Percentiles rank a stretch among this genome's conserved stretches.
Evolutionary conservation across 2,329 filamentous ascomycete genomes (phyloP).

Genomic region (Colletotrichum liriopes): DNA sequence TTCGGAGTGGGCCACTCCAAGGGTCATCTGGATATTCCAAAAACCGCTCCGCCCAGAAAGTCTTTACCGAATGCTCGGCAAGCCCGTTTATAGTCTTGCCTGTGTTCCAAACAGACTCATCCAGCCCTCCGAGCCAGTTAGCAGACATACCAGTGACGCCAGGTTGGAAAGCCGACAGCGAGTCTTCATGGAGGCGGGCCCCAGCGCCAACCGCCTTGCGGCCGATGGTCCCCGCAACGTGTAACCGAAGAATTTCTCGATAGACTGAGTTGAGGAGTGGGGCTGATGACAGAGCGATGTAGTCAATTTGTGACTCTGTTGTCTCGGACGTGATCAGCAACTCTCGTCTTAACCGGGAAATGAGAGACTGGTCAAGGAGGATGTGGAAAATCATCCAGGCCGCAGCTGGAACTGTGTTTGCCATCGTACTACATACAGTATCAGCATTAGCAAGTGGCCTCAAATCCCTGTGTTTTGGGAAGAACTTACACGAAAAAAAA

Average conservation of each 20-base stretch:
- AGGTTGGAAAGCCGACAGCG: background rate
- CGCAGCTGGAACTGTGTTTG: constrained; percentile 31
- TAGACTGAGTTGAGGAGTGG: constrained; percentile 38
- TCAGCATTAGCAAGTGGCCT: background rate
- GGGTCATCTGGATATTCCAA: constrained; percentile 42
- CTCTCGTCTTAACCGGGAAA: constrained; percentile 18
- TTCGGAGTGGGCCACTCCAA: constrained; percentile 38
- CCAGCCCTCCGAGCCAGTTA: constrained; percentile 32
- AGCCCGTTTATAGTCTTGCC: background rate
- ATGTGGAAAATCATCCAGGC: constrained; percentile 32
- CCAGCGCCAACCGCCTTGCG: constrained; percentile 5
- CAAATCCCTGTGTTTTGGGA: rapidly evolving
- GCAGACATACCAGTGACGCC: constrained; percentile 13
- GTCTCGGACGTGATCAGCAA: background rate
- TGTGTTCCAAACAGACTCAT: constrained; percentile 30
- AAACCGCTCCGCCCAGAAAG: constrained; percentile 45
- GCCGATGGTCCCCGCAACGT: constrained; percentile 23
- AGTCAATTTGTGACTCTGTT: background rate
- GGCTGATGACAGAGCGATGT: background rate
- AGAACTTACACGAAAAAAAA: constrained; percentile 38
- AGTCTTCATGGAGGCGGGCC: background rate
- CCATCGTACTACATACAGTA: constrained; percentile 13
- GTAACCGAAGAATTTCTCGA: constrained; percentile 27
- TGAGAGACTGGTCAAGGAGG: constrained; percentile 16
- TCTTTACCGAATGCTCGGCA: constrained; percentile 17